Conservation (phyloP, 495 filamentous ascomycete species). For the Penicillium riverlandense region DNA sequence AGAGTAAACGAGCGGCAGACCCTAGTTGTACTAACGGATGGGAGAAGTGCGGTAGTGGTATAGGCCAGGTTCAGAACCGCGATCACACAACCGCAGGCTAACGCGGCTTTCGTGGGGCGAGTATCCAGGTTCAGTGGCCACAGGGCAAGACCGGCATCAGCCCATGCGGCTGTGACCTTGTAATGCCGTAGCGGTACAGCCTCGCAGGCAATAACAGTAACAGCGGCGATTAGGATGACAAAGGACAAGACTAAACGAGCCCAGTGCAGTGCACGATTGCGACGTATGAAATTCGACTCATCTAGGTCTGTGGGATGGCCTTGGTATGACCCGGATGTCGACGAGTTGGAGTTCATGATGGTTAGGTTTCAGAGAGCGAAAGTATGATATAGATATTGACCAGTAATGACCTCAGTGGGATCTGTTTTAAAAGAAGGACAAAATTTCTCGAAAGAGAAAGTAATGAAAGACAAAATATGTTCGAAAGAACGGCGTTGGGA, state of each 20-base stretch:
- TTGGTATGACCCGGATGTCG: conserved; percentile 19
- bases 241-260: conserved; percentile 29
- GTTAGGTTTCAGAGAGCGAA: not conserved
- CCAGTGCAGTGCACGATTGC: conserved; percentile 28
- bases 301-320: conserved; percentile 27
- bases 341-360: conserved; percentile 21
- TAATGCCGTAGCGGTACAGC: conserved; percentile 35
- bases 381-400: not conserved
- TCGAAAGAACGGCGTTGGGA: conserved; percentile 9
- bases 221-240: conserved; percentile 23
- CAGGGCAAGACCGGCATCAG: conserved; percentile 32
- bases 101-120: conserved; percentile 34
- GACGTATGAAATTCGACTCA: conserved; percentile 32
- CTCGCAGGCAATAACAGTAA: conserved; percentile 36
- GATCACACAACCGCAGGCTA: conserved; percentile 40
- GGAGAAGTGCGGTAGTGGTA: conserved; percentile 32
- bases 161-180: conserved; percentile 25
- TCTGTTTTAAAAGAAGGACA: not conserved
- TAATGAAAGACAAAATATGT: conserved; percentile 6
- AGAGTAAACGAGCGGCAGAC: not conserved
- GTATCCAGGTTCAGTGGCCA: conserved; percentile 46
- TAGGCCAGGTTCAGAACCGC: conserved; percentile 32
- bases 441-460: conserved; percentile 1
- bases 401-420: too few relatives aligned
- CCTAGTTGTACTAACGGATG: conserved; percentile 27